Base-by-base conservation (phyloP, 805 yeast species). In the Metahyphopichia silvanorum region DNA sequence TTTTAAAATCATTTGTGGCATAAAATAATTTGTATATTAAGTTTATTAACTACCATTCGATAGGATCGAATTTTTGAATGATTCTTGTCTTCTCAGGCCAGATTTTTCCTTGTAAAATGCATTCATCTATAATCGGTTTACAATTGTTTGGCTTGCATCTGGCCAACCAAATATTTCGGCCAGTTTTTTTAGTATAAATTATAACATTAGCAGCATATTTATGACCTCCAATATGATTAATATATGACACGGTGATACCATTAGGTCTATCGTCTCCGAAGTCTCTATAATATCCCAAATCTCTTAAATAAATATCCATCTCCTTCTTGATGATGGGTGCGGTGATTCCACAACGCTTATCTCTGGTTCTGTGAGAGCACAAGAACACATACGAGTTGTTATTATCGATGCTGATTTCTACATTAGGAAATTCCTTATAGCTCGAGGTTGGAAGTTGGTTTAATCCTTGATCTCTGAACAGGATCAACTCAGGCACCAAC, bases 221-320 rank as follows among this genome's bases (percentile, higher is more conserved):
- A 60, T 91, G 98, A 4, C 98, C 98, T 5, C 98, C 98, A 17
- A 91, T 84, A 56, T 91, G 98, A 49, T 86, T 88, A 19, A 84
- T 74, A 46, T 56, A 88, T 2, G 73, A 66, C 2, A 88, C 86
- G 5, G 66, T 63, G 1, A 82, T 86, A 5, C 97, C 98, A 20
- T 71, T 79, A 0, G 85, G 78, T 34, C 88, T 71, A 30, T 68
- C 71, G 55, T 89, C 97, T 9, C 84, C 82, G 19, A 63, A 55
- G 55, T 91, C 97, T 48, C 98, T 71, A 44, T 77, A 76, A 12
- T 85, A 62, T 3, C 79, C 94, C 21, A 74, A 64, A 4, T 85
- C 86, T 37, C 94, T 67, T 26, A 91, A 64, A 43, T 82, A 75
- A 6, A 71, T 53, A 28, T 87, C 94, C 55, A 91, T 76, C 39